A percentile compares a stretch with the other conserved stretches of the same genome.
Conservation (phyloP, 345 rosid genomes). For the Fremontodendron californicum region DNA sequence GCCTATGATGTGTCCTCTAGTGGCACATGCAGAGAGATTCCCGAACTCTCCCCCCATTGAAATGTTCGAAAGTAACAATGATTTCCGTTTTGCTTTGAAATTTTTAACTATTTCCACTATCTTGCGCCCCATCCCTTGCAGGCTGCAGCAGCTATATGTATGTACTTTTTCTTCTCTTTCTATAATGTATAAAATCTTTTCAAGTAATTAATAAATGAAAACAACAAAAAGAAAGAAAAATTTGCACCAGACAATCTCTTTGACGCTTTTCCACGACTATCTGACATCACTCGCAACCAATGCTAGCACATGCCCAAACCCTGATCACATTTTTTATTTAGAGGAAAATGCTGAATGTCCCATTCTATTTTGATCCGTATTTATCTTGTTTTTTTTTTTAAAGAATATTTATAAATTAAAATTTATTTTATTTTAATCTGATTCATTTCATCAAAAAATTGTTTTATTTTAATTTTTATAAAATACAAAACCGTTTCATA, state of each 20-base stretch:
- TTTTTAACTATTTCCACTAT: background rate
- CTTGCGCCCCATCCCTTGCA: background rate
- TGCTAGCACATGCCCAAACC: background rate
- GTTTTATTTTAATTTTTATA: too few species aligned
- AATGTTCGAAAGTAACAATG: background rate
- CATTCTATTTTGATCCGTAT: too few species aligned
- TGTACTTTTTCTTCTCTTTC: background rate
- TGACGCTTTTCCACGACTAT: background rate
- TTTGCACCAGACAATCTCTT: background rate
- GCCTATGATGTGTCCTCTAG: background rate
- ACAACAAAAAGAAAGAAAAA: background rate
- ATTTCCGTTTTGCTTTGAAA: background rate
- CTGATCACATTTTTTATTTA: background rate
- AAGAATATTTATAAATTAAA: too few species aligned
- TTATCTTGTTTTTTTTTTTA: too few species aligned
- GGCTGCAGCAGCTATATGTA: background rate
- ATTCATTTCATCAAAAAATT: too few species aligned
- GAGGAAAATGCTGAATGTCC: too few species aligned
- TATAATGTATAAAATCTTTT: background rate
- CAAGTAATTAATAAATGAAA: background rate
- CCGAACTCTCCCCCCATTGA: background rate
- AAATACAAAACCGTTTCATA: too few species aligned
- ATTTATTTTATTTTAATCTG: too few species aligned
- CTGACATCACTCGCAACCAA: background rate
- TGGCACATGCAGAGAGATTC: slow-evolving; percentile 8